A percentile compares a stretch with the other conserved stretches of the same genome.
phyloP scores from a whole-genome alignment of 768 basidiomycete species.

The Filobasidium floriforme region DNA sequence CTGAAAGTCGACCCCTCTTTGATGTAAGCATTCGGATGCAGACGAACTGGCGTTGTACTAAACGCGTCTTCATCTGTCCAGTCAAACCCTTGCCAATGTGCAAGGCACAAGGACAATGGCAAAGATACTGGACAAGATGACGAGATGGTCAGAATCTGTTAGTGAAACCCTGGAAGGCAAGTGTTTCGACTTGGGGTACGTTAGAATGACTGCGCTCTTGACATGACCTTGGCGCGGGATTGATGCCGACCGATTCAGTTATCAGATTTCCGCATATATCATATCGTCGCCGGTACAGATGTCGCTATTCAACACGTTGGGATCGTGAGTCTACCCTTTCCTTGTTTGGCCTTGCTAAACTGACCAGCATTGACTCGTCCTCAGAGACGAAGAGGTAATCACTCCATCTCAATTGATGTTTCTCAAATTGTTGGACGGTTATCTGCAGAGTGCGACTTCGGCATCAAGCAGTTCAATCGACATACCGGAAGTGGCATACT shows the following conservation, averaged over 20 bases:
- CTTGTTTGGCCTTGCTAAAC: too few species aligned
- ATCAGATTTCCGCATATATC: too few species aligned
- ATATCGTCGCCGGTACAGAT: too few species aligned
- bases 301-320: too few species aligned
- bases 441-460: conserved; percentile 49
- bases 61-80: neutral
- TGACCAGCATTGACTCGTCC: too few species aligned
- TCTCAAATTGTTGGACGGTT: conserved; percentile 78
- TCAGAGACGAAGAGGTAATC: conserved; percentile 63
- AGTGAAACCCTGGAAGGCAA: conserved; percentile 39
- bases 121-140: conserved; percentile 63
- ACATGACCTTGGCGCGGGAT: neutral
- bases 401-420: conserved; percentile 80
- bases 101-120: conserved; percentile 55
- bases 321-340: too few species aligned
- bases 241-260: neutral
- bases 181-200: conserved; percentile 25
- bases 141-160: conserved; percentile 60
- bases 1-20: conserved; percentile 55
- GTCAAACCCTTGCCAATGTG: conserved; percentile 21
- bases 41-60: too few species aligned
- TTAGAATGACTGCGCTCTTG: neutral
- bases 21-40: conserved; percentile 48
- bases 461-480: too few species aligned
- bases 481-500: too few species aligned